phyloP scores from a whole-genome alignment of 2,329 filamentous ascomycete species.

The Pyrenophora tritici-repentis region DNA sequence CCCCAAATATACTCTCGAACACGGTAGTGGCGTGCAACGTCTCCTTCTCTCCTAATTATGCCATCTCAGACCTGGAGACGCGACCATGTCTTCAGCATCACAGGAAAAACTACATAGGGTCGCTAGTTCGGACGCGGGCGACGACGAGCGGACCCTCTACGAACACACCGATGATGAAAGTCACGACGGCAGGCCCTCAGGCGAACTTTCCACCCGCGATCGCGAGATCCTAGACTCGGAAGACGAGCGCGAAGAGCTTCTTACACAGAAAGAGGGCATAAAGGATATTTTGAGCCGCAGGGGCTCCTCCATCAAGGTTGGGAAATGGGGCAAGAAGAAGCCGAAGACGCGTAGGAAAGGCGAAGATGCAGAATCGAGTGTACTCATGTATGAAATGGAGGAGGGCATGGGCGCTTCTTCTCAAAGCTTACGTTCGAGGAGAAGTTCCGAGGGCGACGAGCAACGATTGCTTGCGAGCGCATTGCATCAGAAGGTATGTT shows the following conservation, averaged over 20 bases:
- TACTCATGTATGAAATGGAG: constrained; percentile 90
- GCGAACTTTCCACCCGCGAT: constrained; percentile 44
- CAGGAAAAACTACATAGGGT: constrained; percentile 20
- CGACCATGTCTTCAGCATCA: constrained; percentile 29
- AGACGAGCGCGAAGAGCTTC: constrained; percentile 53
- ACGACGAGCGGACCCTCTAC: constrained; percentile 40
- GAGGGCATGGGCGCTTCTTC: constrained; percentile 72
- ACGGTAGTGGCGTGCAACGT: constrained; percentile 10
- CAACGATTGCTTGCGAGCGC: constrained; percentile 60
- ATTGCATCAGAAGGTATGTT: constrained; percentile 42
- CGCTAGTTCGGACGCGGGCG: constrained; percentile 30
- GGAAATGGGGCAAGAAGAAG: constrained; percentile 31
- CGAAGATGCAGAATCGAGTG: constrained; percentile 68
- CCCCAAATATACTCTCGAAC: constrained; percentile 6
- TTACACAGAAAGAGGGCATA: constrained; percentile 39
- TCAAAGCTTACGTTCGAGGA: constrained; percentile 37
- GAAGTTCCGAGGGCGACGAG: constrained; percentile 54
- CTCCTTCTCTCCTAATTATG: constrained; percentile 14
- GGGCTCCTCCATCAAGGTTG: constrained; percentile 37
- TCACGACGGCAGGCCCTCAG: constrained; percentile 42
- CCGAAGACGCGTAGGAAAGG: constrained; percentile 49
- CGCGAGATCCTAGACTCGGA: constrained; percentile 52
- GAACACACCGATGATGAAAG: constrained; percentile 40
- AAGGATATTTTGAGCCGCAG: constrained; percentile 34
- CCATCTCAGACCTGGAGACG: constrained; percentile 10